These are phyloP conservation scores for Phaseolus coccineus DNA, from an alignment of 331 rosid genomes.

Conservation along the genomic window DNA sequence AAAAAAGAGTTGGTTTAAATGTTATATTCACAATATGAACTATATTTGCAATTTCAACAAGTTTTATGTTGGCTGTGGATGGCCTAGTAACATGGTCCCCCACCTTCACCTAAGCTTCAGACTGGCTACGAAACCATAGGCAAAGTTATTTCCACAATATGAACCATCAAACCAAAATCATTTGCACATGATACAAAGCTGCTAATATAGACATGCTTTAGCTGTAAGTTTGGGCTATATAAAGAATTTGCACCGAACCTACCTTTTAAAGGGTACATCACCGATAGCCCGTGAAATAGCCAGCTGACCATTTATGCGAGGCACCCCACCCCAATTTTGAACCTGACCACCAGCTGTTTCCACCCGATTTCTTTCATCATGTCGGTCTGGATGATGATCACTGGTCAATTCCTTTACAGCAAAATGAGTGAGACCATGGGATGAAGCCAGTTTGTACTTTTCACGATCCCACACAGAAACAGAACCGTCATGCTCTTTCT, in stretches of 20 bases:
- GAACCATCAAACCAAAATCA: conserved; percentile 25
- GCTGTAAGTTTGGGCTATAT: conserved; percentile 25
- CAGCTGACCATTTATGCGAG: conserved; percentile 90
- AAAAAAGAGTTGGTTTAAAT: conserved; percentile 1
- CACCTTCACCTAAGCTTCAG: neutral
- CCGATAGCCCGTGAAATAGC: conserved; percentile 94
- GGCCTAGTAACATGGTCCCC: neutral
- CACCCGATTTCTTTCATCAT: conserved; percentile 85
- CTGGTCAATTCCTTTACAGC: conserved; percentile 88
- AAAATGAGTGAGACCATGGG: conserved; percentile 67
- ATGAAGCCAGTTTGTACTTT: conserved; percentile 62
- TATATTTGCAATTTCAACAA: neutral
- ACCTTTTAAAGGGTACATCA: conserved; percentile 85
- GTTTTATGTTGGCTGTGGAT: neutral
- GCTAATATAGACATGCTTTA: conserved; percentile 18
- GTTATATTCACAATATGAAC: conserved; percentile 1
- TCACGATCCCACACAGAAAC: conserved; percentile 63
- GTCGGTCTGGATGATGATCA: conserved; percentile 98
- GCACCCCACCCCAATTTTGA: conserved; percentile 82
- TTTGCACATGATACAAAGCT: conserved; percentile 23
- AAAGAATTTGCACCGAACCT: conserved; percentile 44
- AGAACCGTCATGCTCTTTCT: conserved; percentile 66
- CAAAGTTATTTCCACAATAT: neutral
- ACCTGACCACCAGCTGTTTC: conserved; percentile 96
- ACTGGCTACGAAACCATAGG: neutral